phyloP scores from a whole-genome alignment of 345 rosid species.

The Salix caprea region DNA sequence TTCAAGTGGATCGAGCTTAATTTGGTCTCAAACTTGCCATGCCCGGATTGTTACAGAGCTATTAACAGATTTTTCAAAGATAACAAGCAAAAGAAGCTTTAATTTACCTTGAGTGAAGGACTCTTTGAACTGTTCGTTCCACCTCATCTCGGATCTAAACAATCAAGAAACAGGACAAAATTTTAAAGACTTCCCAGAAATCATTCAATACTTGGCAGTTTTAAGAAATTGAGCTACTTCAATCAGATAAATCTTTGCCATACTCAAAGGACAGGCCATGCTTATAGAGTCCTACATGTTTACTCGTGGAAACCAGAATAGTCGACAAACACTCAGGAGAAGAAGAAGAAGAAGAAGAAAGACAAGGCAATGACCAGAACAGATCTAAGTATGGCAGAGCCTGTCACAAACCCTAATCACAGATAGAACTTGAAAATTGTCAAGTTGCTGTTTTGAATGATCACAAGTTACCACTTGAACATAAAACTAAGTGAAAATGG shows the following conservation, averaged over 20 bases:
- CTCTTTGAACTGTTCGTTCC: constrained; percentile 1
- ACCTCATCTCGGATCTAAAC: constrained; percentile 28
- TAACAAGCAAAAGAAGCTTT: neutral
- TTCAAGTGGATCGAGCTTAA: neutral
- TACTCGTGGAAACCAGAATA: neutral
- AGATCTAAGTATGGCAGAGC: neutral
- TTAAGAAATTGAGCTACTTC: neutral
- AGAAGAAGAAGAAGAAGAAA: neutral
- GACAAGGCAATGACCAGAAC: neutral
- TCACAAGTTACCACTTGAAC: neutral
- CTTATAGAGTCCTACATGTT: neutral
- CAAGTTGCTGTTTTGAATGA: constrained; percentile 3
- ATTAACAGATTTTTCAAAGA: neutral
- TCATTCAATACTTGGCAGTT: neutral
- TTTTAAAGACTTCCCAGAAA: neutral
- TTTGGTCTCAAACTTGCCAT: neutral
- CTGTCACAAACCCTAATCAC: neutral
- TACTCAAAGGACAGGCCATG: neutral
- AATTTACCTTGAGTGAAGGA: constrained; percentile 20
- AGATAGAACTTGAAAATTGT: neutral
- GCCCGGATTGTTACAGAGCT: neutral
- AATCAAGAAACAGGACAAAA: neutral
- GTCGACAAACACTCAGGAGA: neutral
- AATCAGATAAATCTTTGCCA: neutral
- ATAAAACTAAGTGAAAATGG: neutral